A percentile compares a stretch with the other conserved stretches of the same genome.
phyloP scores from a whole-genome alignment of 352 stramenopile genomes.

The Blastocystis sp. region DNA sequence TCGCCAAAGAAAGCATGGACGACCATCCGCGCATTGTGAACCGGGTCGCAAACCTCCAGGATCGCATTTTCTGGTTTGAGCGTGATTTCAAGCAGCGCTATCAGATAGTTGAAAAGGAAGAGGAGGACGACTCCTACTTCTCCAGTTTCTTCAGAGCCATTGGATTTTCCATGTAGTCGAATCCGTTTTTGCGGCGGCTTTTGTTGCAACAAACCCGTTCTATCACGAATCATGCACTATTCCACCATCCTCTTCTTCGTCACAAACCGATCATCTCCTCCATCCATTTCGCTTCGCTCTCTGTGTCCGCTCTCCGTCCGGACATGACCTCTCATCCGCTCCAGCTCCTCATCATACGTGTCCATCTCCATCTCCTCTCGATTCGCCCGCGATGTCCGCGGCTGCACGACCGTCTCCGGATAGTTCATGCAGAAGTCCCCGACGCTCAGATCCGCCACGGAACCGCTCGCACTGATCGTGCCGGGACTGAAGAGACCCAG shows the following conservation, averaged over 20 bases:
- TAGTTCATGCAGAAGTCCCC: constrained; percentile 51
- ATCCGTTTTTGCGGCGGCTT: background rate
- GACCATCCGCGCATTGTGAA: constrained; percentile 23
- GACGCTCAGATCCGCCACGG: constrained; percentile 6
- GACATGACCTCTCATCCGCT: constrained; percentile 45
- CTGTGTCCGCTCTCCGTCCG: constrained; percentile 23
- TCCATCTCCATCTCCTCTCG: constrained; percentile 23
- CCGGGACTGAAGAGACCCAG: background rate
- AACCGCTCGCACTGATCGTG: constrained; percentile 9
- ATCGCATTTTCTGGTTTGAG: constrained; percentile 21
- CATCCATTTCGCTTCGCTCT: constrained; percentile 35
- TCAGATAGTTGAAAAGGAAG: background rate
- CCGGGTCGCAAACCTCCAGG: constrained; percentile 21
- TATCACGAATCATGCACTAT: background rate
- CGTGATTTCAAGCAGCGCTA: constrained; percentile 24
- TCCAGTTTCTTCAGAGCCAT: background rate
- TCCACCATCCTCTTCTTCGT: constrained; percentile 64
- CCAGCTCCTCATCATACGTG: constrained; percentile 59
- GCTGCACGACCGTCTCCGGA: constrained; percentile 39
- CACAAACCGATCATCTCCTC: constrained; percentile 27
- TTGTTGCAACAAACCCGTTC: background rate
- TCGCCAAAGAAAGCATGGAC: background rate
- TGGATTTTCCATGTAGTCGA: background rate
- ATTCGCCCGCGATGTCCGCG: constrained; percentile 25
- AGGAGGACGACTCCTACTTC: background rate